These are phyloP conservation scores for Trichosanthes truncata DNA, from an alignment of 306 rosid genomes.

Conservation along the genomic window DNA sequence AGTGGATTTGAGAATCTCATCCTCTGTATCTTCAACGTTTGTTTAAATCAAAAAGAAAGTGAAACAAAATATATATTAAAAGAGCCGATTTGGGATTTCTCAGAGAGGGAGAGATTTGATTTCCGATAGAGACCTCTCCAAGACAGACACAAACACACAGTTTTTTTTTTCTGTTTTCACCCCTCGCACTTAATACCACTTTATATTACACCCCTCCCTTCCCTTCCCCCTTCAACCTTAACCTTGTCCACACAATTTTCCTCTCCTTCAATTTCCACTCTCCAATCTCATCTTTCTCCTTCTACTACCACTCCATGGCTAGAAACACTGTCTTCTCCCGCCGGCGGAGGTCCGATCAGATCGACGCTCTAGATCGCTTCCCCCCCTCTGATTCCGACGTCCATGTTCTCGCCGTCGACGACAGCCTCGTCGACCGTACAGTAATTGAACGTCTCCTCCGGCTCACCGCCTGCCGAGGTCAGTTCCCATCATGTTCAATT, in stretches of 20 bases:
- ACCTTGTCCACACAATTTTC: neutral
- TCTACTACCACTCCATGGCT: conserved; percentile 39
- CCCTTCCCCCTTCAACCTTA: neutral
- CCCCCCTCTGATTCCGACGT: conserved; percentile 31
- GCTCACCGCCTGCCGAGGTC: conserved; percentile 74
- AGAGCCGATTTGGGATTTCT: conserved; percentile 34
- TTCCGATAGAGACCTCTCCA: conserved; percentile 32
- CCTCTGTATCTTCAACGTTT: conserved; percentile 33
- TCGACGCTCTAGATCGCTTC: conserved; percentile 21
- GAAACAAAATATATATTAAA: conserved; percentile 15
- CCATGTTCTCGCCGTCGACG: conserved; percentile 95
- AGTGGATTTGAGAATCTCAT: conserved; percentile 89
- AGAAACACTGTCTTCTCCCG: conserved; percentile 35
- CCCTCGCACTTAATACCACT: neutral
- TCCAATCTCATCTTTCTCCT: too few relatives aligned
- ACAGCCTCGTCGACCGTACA: conserved; percentile 80
- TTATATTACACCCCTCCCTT: neutral
- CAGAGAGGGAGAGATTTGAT: conserved; percentile 66
- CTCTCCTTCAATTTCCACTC: neutral
- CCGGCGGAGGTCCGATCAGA: conserved; percentile 29
- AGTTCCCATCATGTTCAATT: neutral
- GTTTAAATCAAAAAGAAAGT: conserved; percentile 18
- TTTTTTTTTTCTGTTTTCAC: neutral
- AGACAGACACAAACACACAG: neutral
- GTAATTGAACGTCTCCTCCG: conserved; percentile 79